Evolutionary conservation across 2,329 filamentous ascomycete species (phyloP).

Genomic region (Alternaria sp.): DNA sequence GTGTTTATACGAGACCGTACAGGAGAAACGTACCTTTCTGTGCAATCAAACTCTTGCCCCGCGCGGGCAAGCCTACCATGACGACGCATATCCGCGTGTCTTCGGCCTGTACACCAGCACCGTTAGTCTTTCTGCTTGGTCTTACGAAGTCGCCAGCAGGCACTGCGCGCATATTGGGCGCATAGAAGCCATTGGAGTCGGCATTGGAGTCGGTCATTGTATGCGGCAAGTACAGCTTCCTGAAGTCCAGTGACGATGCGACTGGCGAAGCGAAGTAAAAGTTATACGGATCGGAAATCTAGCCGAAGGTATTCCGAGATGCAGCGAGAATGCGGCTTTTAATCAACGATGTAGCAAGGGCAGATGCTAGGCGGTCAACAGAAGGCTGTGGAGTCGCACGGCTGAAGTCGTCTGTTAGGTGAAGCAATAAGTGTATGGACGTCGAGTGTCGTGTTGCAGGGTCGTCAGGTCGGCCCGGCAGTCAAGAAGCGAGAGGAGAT

Average conservation of each 20-base stretch:
- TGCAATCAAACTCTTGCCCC: slow-evolving; percentile 96
- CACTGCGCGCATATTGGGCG: slow-evolving; percentile 49
- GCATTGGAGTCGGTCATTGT: slow-evolving; percentile 46
- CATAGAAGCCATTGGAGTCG: slow-evolving; percentile 46
- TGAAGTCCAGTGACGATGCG: slow-evolving; percentile 20
- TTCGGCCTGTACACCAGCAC: slow-evolving; percentile 83
- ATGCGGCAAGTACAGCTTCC: slow-evolving; percentile 36
- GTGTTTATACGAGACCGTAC: neutral
- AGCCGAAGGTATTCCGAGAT: slow-evolving; percentile 40
- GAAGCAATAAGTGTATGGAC: slow-evolving; percentile 30
- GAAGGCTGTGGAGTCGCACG: slow-evolving; percentile 11
- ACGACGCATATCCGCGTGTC: slow-evolving; percentile 97
- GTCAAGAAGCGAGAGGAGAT: slow-evolving; percentile 40
- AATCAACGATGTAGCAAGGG: slow-evolving; percentile 15
- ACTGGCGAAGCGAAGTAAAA: slow-evolving; percentile 23
- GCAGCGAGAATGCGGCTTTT: slow-evolving; percentile 29
- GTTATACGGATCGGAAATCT: slow-evolving; percentile 34
- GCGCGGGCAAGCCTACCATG: slow-evolving; percentile 95
- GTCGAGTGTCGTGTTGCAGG: slow-evolving; percentile 35
- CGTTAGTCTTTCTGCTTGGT: slow-evolving; percentile 58
- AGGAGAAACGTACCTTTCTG: slow-evolving; percentile 75
- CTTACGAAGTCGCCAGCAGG: slow-evolving; percentile 53
- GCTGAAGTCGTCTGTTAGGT: slow-evolving; percentile 14
- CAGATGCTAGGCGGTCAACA: slow-evolving; percentile 25
- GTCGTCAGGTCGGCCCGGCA: slow-evolving; percentile 41